Percentiles rank a stretch among this genome's conserved stretches.
Evolutionary conservation across 2,329 filamentous ascomycete genomes (phyloP).

Genomic region (Penicillium digitatum): DNA sequence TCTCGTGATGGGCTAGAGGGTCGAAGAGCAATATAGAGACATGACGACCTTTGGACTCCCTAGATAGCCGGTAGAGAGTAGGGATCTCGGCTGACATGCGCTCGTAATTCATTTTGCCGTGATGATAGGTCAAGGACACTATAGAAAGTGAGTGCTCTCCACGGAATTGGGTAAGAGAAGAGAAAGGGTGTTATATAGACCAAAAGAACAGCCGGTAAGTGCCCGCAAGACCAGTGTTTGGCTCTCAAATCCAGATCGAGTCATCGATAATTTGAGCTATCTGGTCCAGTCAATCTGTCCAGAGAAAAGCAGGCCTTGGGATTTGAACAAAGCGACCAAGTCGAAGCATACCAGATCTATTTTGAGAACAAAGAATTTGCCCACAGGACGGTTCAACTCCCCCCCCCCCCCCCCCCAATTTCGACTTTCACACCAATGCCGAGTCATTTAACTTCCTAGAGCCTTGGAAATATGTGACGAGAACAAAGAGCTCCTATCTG

Average conservation of each 20-base stretch:
- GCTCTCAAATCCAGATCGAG: neutral
- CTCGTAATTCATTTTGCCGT: slow-evolving; percentile 4
- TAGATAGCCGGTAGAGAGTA: neutral
- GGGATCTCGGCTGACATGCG: slow-evolving; percentile 1
- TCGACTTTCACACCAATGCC: neutral
- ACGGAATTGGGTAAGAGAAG: neutral
- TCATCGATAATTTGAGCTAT: neutral
- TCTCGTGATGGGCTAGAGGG: neutral
- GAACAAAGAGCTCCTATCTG: neutral
- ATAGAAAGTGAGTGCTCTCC: neutral
- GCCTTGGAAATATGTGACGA: neutral
- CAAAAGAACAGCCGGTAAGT: neutral
- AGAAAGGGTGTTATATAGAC: neutral
- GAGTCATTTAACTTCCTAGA: neutral
- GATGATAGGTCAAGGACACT: neutral
- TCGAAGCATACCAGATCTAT: neutral
- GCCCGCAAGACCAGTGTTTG: neutral
- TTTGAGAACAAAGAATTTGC: slow-evolving; percentile 3
- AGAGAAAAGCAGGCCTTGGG: neutral
- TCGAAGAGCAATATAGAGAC: neutral
- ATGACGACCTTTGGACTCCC: neutral
- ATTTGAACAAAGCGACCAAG: neutral
- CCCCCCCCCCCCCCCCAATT: neutral
- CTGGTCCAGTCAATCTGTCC: neutral
- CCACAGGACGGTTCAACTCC: neutral